A percentile compares a stretch with the other conserved stretches of the same genome.
These are phyloP conservation scores for Penicillium manginii DNA, from an alignment of 495 filamentous ascomycete species.

Conservation along the genomic window DNA sequence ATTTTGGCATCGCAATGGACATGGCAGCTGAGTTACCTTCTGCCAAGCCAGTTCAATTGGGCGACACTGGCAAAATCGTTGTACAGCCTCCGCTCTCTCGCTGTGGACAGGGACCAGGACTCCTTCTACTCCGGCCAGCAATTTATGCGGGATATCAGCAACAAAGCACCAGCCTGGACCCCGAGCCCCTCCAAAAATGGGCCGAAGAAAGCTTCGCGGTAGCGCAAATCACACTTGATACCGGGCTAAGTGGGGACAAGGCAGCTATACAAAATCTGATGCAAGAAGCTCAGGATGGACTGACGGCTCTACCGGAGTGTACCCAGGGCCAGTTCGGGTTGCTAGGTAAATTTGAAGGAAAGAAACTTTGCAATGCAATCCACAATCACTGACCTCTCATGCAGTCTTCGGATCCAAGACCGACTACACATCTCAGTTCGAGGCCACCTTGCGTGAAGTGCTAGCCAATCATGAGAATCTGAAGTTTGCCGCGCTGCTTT, in stretches of 20 bases:
- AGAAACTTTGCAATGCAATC: neutral
- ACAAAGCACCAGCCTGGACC: conserved; percentile 33
- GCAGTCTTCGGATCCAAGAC: conserved; percentile 32
- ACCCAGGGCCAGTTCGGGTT: conserved; percentile 22
- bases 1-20: neutral
- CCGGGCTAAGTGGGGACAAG: conserved; percentile 10
- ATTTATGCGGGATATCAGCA: conserved; percentile 24
- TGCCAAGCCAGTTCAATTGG: conserved; percentile 12
- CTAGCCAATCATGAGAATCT: neutral
- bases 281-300: conserved; percentile 16
- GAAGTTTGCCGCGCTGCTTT: conserved; percentile 20
- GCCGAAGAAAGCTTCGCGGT: conserved; percentile 45
- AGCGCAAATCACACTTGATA: conserved; percentile 30
- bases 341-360: conserved; percentile 17
- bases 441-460: conserved; percentile 9
- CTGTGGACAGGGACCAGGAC: conserved; percentile 56
- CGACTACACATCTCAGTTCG: conserved; percentile 31
- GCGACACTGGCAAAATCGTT: conserved; percentile 4
- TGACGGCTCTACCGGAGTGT: conserved; percentile 22
- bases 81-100: conserved; percentile 60
- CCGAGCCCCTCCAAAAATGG: conserved; percentile 42
- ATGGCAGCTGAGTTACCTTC: conserved; percentile 6
- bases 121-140: conserved; percentile 47
- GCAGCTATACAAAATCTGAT: conserved; percentile 13
- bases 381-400: neutral